A percentile compares a stretch with the other conserved stretches of the same genome.
Conservation (phyloP, 257 asterid species). For the Scutellaria barbata region DNA sequence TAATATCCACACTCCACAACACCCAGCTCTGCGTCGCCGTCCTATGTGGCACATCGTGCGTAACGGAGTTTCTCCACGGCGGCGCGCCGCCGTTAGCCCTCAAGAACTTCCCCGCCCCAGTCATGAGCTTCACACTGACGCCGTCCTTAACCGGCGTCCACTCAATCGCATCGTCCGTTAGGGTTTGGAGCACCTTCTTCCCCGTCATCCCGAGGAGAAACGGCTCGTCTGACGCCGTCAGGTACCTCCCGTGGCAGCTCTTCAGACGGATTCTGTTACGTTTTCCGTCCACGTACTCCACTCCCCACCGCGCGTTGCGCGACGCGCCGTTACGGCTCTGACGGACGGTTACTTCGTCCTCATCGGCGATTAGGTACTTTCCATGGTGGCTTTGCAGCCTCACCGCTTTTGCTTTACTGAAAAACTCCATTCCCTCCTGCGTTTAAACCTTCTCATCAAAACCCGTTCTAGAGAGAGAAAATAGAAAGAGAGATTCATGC, state of each 20-base stretch:
- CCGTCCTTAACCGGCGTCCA: slow-evolving; percentile 86
- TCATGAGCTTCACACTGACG: slow-evolving; percentile 56
- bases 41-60: slow-evolving; percentile 78
- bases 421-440: slow-evolving; percentile 62
- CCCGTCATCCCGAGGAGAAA: slow-evolving; percentile 82
- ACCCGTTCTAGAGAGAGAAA: not conserved
- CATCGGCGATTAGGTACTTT: slow-evolving; percentile 67
- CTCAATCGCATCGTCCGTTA: slow-evolving; percentile 43
- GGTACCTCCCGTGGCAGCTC: slow-evolving; percentile 72
- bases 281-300: slow-evolving; percentile 63
- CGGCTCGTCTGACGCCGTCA: slow-evolving; percentile 64
- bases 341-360: slow-evolving; percentile 60
- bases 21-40: slow-evolving; percentile 82
- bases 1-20: slow-evolving; percentile 70
- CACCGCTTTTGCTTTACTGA: slow-evolving; percentile 57
- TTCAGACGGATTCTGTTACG: slow-evolving; percentile 54
- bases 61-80: slow-evolving; percentile 79
- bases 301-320: slow-evolving; percentile 63
- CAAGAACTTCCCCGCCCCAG: slow-evolving; percentile 64
- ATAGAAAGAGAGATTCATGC: not conserved
- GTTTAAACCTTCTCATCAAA: not conserved
- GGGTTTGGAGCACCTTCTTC: slow-evolving; percentile 61
- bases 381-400: slow-evolving; percentile 68
- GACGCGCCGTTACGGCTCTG: slow-evolving; percentile 71
- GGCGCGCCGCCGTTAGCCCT: slow-evolving; percentile 84